These are phyloP conservation scores for Solidago caesia DNA, from an alignment of 129 eudicot genomes.

Conservation along the genomic window DNA sequence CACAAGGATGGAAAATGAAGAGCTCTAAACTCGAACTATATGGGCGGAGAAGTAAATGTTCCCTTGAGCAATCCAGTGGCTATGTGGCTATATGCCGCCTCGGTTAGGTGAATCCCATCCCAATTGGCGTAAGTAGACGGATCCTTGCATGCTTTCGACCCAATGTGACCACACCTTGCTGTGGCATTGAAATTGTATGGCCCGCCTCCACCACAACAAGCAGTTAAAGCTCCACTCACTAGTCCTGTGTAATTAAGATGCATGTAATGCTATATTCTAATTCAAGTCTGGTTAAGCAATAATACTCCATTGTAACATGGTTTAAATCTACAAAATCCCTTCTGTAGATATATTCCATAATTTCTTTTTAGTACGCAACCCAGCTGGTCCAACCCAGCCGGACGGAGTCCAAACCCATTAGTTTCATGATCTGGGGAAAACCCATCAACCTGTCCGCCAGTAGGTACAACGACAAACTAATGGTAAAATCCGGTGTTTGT, in stretches of 20 bases:
- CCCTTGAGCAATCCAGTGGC: conserved; percentile 58
- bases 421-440: too few species aligned
- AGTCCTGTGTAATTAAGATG: conserved; percentile 38
- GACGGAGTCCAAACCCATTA: too few species aligned
- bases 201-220: conserved; percentile 90
- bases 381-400: too few species aligned
- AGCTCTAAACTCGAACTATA: conserved; percentile 16
- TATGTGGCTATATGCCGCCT: conserved; percentile 57
- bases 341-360: too few species aligned
- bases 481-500: too few species aligned
- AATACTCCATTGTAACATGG: not conserved
- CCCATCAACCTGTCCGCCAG: too few species aligned
- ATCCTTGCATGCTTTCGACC: conserved; percentile 47
- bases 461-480: too few species aligned
- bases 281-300: not conserved
- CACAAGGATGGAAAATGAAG: not conserved
- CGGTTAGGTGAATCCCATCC: conserved; percentile 79
- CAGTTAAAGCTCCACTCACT: conserved; percentile 40
- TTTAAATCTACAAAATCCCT: not conserved
- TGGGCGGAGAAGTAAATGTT: conserved; percentile 49
- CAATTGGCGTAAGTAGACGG: conserved; percentile 56
- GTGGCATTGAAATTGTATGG: conserved; percentile 66
- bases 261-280: not conserved
- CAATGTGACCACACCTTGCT: conserved; percentile 69
- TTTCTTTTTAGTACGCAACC: too few species aligned